These are phyloP conservation scores for Suillus subalutaceus DNA, from an alignment of 768 basidiomycete genomes.

Conservation along the genomic window DNA sequence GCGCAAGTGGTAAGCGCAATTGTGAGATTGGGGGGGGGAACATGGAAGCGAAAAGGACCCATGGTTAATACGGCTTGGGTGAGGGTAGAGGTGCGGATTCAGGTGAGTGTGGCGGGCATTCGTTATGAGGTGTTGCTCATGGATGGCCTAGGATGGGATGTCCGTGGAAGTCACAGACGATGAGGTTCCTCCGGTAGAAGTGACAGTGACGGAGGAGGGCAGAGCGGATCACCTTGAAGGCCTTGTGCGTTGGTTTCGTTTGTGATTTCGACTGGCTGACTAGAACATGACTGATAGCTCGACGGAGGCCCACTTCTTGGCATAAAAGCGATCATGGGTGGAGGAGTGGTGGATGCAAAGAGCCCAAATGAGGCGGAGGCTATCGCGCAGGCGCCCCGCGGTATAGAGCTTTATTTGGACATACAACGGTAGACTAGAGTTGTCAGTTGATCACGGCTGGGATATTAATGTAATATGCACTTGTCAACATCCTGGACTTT, in stretches of 20 bases:
- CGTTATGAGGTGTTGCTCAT: not conserved
- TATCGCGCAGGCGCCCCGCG: not conserved
- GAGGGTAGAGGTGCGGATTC: constrained; percentile 50
- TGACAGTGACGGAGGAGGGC: constrained; percentile 57
- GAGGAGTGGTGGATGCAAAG: not conserved
- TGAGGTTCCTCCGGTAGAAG: constrained; percentile 36
- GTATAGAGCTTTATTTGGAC: not conserved
- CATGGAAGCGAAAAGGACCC: constrained; percentile 12
- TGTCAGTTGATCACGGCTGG: too few species aligned
- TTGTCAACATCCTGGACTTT: too few species aligned
- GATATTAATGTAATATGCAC: not conserved
- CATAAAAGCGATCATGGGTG: constrained; percentile 7
- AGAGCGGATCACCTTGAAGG: constrained; percentile 54
- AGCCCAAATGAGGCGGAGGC: not conserved
- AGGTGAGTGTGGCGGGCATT: constrained; percentile 35
- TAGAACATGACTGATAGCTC: not conserved
- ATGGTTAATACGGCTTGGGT: constrained; percentile 75
- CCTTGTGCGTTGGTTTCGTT: constrained; percentile 48
- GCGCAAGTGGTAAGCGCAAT: constrained; percentile 58
- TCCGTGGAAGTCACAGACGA: constrained; percentile 26
- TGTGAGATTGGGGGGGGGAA: constrained; percentile 41
- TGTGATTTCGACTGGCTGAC: not conserved
- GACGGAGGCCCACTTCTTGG: not conserved
- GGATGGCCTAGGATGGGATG: constrained; percentile 30
- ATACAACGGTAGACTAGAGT: not conserved